Evolutionary conservation across 83 land plant species (phyloP), one percentile per base, ranked within the genome.

Genomic region (Diphasiastrum complanatum): DNA sequence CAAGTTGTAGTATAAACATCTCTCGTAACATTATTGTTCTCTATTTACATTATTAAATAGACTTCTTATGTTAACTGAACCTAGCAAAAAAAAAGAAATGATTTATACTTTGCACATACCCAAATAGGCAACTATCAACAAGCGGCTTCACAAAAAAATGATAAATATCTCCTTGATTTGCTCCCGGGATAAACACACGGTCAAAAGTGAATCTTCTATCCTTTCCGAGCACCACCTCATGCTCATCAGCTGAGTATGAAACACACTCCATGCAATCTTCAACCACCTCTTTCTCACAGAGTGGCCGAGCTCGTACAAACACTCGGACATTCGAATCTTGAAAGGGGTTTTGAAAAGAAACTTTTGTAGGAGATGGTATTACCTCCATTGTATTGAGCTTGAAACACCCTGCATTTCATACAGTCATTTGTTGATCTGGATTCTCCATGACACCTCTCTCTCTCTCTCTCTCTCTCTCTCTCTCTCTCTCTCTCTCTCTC

Each of bases 121-220:
- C 77, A 18, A 66, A 33, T 18, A 67, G 45, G 60, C 77, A 74
- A 51, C 77, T 74, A 4, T 74, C 77, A 47, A 74, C 77, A 26
- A 74, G 77, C 34, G 77, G 77, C 33, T 74, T 67, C 45, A 74
- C 77, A 45, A 71, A 74, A 20, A 41, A 59, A 11, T 28, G 37
- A 61, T 67, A 74, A 0, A 74, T 60, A 29, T 74, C 77, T 22
- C 61, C 72, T 59, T 74, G 77, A 34, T 61, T 43, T 4, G 54
- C 20, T 20, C 6, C 10, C 1, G 77, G 77, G 20, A 71, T 51
- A 20, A 74, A 74, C 10, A 74, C 77, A 46, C 67, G 77, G 47
- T 74, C 77, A 37, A 74, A 74, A 1, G 77, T 74, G 51, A 74
- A 74, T 40, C 77, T 62, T 25, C 66, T 51, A 46, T 74, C 77